A percentile compares a stretch with the other conserved stretches of the same genome.
Conservation (phyloP, 768 basidiomycete genomes). For the Tulasnella calospora region DNA sequence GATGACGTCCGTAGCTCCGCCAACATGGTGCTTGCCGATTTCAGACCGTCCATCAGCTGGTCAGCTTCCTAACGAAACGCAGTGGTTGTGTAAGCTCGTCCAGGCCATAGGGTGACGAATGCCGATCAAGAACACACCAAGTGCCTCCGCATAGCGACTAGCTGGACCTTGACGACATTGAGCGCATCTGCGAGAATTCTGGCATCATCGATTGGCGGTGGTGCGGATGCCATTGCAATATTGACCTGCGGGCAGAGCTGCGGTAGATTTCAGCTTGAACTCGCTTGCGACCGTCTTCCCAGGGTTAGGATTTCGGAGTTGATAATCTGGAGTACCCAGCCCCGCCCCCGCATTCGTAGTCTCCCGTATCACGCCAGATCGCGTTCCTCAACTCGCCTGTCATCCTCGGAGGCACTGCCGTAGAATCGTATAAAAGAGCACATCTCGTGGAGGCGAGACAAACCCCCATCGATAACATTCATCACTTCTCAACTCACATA, state of each 20-base stretch:
- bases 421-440: background rate
- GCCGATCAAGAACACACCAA: conserved; percentile 11
- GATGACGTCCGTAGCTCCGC: conserved; percentile 92
- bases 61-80: conserved; percentile 67
- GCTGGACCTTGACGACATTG: conserved; percentile 26
- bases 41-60: conserved; percentile 97
- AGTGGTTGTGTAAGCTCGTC: background rate
- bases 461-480: background rate
- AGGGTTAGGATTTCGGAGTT: background rate
- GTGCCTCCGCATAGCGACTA: conserved; percentile 25
- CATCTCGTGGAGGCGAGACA: background rate
- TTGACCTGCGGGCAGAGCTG: background rate
- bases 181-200: conserved; percentile 22
- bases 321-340: background rate
- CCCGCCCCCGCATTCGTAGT: background rate
- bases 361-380: background rate
- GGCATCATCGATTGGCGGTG: conserved; percentile 21
- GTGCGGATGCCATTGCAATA: conserved; percentile 10
- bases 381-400: conserved; percentile 5
- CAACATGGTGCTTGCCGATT: conserved; percentile 95
- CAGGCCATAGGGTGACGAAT: background rate
- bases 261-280: conserved; percentile 20
- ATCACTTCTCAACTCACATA: background rate
- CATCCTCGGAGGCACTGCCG: background rate
- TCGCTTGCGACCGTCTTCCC: background rate